Conservation (phyloP, 306 rosid genomes). For the Oxytropis ochrocephala region DNA sequence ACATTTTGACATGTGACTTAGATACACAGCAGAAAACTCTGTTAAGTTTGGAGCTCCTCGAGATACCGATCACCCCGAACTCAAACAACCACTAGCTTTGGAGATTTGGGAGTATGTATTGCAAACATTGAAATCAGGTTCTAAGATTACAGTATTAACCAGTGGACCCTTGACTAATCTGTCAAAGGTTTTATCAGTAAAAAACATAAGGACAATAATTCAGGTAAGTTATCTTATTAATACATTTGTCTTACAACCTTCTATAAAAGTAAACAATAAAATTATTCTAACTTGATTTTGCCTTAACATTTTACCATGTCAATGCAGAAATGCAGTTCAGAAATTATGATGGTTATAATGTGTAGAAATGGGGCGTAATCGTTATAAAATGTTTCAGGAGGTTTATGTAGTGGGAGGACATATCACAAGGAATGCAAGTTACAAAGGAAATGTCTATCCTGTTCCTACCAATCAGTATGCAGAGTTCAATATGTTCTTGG, state of each 20-base stretch:
- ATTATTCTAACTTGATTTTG: too few species aligned
- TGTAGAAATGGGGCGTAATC: not conserved
- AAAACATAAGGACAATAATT: slow-evolving; percentile 45
- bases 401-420: slow-evolving; percentile 85
- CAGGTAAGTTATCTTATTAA: slow-evolving; percentile 36
- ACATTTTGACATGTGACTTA: slow-evolving; percentile 19
- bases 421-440: slow-evolving; percentile 27
- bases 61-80: slow-evolving; percentile 63
- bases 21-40: slow-evolving; percentile 71
- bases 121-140: slow-evolving; percentile 40
- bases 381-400: slow-evolving; percentile 42
- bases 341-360: not conserved
- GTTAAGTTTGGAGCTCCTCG: slow-evolving; percentile 54
- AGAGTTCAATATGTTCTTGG: slow-evolving; percentile 85
- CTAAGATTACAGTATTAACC: slow-evolving; percentile 71
- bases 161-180: slow-evolving; percentile 94
- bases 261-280: too few species aligned
- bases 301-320: too few species aligned
- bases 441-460: slow-evolving; percentile 71
- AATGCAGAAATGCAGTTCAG: not conserved
- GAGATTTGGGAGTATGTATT: slow-evolving; percentile 71
- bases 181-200: slow-evolving; percentile 48
- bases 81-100: slow-evolving; percentile 60
- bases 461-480: slow-evolving; percentile 66
- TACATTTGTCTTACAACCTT: not conserved